Conservation (phyloP, 2,329 filamentous ascomycete genomes). For the Cordyceps pruinosa region DNA sequence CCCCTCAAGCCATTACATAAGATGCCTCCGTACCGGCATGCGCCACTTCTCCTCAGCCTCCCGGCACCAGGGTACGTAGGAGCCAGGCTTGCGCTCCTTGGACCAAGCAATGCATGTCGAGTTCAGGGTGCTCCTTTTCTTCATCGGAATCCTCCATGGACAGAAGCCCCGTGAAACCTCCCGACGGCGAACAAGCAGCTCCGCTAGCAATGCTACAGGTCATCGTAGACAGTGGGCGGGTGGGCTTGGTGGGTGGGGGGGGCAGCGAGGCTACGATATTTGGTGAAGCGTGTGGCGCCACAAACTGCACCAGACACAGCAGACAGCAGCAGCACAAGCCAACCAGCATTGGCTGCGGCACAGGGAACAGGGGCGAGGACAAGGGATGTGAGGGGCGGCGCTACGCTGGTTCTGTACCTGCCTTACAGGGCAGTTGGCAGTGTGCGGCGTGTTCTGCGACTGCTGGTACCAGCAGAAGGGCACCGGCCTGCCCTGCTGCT, state of each 20-base stretch:
- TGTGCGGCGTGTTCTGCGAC: not conserved
- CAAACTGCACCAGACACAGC: not conserved
- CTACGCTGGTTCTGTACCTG: not conserved
- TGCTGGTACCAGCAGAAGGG: too few relatives aligned
- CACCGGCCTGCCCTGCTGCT: too few relatives aligned
- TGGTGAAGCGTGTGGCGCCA: not conserved
- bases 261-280: conserved; percentile 9
- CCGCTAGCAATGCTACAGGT: conserved; percentile 7
- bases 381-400: not conserved
- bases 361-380: not conserved
- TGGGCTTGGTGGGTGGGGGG: not conserved
- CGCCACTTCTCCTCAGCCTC: too few relatives aligned
- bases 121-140: not conserved
- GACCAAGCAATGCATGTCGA: too few relatives aligned
- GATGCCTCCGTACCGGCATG: too few relatives aligned
- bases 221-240: conserved; percentile 1
- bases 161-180: not conserved
- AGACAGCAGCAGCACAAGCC: not conserved
- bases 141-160: not conserved
- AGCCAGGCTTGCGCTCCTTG: too few relatives aligned
- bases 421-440: conserved; percentile 9
- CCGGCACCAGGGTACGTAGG: too few relatives aligned
- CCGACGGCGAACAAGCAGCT: not conserved
- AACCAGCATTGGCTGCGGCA: not conserved
- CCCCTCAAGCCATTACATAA: too few relatives aligned